Conservation (phyloP, 352 stramenopile species). For the Globisporangium okanoganense region DNA sequence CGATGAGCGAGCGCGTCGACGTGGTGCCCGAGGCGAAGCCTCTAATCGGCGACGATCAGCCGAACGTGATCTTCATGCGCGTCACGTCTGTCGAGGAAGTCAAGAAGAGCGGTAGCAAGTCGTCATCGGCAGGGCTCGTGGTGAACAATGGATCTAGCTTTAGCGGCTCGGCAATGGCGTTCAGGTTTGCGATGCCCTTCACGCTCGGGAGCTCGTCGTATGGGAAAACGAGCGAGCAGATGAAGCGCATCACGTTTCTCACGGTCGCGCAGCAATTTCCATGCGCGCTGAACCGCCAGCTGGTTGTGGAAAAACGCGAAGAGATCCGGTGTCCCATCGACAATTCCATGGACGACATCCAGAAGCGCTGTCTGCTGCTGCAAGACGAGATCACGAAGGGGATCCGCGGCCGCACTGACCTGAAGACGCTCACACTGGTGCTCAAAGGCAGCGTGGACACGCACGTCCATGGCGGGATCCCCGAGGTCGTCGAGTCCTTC, state of each 20-base stretch:
- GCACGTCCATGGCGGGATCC: slow-evolving; percentile 68
- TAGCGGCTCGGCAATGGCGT: slow-evolving; percentile 12
- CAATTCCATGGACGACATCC: slow-evolving; percentile 75
- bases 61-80: slow-evolving; percentile 59
- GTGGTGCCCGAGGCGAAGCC: slow-evolving; percentile 52
- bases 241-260: slow-evolving; percentile 65
- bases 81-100: slow-evolving; percentile 24
- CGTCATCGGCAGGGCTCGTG: neutral
- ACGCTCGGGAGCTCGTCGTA: slow-evolving; percentile 40
- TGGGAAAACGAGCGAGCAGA: slow-evolving; percentile 60
- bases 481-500: slow-evolving; percentile 72
- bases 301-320: slow-evolving; percentile 34
- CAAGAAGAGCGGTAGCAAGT: slow-evolving; percentile 6
- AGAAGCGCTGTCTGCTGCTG: slow-evolving; percentile 52
- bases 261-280: slow-evolving; percentile 40
- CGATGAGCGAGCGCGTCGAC: slow-evolving; percentile 53
- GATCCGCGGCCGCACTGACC: slow-evolving; percentile 32
- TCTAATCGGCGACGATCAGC: slow-evolving; percentile 33
- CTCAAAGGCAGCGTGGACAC: slow-evolving; percentile 82
- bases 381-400: slow-evolving; percentile 58
- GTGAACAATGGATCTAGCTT: neutral
- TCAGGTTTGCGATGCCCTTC: slow-evolving; percentile 57
- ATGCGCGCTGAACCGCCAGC: slow-evolving; percentile 43
- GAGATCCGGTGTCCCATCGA: slow-evolving; percentile 61
- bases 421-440: slow-evolving; percentile 75